Percentiles rank a stretch among this genome's conserved stretches.
These are phyloP conservation scores for Sporothrix curviconia DNA, from an alignment of 2,329 filamentous ascomycete species.

Conservation along the genomic window DNA sequence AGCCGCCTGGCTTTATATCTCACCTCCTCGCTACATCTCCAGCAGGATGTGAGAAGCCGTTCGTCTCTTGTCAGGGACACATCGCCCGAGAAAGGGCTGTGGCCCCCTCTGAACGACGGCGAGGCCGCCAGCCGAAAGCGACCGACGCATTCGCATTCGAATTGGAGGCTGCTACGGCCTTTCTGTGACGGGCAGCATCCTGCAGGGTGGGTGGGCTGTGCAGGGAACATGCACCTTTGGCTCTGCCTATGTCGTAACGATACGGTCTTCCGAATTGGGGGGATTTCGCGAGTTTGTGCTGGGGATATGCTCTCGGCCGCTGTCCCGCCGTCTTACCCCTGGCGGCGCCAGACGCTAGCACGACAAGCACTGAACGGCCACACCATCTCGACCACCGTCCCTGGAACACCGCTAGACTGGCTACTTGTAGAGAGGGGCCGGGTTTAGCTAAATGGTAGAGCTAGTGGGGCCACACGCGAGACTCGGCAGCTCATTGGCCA, in stretches of 20 bases:
- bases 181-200: too few species aligned
- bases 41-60: not conserved
- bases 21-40: not conserved
- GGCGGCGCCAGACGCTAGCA: not conserved
- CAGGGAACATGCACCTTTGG: too few species aligned
- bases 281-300: not conserved
- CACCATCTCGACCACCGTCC: not conserved
- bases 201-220: too few species aligned
- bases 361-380: not conserved
- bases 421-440: too few species aligned
- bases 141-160: too few species aligned
- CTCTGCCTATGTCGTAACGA: too few species aligned
- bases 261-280: not conserved
- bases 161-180: too few species aligned
- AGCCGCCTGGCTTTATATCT: not conserved
- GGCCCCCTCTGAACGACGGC: not conserved
- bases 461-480: not conserved
- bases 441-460: too few species aligned
- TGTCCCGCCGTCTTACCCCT: too few species aligned
- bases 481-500: not conserved
- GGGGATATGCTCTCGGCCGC: not conserved
- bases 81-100: not conserved
- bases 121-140: not conserved
- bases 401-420: too few species aligned
- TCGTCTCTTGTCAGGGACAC: not conserved